Conservation (phyloP, 768 basidiomycete species). For the Boletus barrowsii region DNA sequence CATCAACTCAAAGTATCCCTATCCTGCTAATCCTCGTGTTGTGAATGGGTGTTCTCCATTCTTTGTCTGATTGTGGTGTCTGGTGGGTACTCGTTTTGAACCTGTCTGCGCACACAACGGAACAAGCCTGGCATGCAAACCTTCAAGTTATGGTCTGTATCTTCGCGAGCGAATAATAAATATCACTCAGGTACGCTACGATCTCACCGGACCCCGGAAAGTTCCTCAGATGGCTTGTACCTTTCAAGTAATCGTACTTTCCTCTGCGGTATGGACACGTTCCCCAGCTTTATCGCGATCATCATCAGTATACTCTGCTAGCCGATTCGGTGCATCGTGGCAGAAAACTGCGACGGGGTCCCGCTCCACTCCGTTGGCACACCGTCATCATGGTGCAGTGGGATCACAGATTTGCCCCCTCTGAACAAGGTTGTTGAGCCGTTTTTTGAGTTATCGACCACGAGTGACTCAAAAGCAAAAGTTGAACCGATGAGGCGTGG, state of each 20-base stretch:
- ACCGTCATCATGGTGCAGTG: background rate
- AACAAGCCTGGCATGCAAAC: no score
- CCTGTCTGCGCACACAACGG: no score
- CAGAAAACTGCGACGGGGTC: background rate
- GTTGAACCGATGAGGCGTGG: background rate
- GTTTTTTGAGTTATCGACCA: background rate
- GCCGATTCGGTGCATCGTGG: background rate
- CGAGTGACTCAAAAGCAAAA: background rate
- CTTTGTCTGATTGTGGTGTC: no score
- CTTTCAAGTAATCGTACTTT: background rate
- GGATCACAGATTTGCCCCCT: background rate
- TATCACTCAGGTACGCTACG: background rate
- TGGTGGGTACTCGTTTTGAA: no score
- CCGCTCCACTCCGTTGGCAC: background rate
- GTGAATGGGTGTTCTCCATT: no score
- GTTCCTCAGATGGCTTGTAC: background rate
- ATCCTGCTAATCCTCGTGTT: no score
- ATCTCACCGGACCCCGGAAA: background rate
- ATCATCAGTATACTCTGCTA: background rate
- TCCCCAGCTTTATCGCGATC: slow-evolving; percentile 6
- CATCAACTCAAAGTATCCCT: background rate
- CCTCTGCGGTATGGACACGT: slow-evolving; percentile 3
- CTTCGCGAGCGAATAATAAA: no score
- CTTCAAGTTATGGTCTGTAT: no score
- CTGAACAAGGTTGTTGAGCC: background rate